Conservation (phyloP, 2,329 filamentous ascomycete genomes). For the Beauveria scarabaeidicola region DNA sequence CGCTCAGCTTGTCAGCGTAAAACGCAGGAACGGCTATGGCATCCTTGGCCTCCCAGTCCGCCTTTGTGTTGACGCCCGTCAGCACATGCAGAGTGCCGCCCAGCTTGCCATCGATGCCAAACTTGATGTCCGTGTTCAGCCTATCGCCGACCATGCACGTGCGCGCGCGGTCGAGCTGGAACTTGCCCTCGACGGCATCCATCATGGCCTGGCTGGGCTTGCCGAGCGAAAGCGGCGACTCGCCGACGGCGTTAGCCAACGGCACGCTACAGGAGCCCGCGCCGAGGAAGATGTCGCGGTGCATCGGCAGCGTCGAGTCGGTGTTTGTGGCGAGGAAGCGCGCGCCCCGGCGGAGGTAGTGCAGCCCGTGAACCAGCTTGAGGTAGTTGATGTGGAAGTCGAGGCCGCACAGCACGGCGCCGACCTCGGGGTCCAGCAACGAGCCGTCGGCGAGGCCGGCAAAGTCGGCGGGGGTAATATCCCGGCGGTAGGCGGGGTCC, state of each 20-base stretch:
- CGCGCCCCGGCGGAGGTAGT: constrained; percentile 77
- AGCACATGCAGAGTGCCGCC: constrained; percentile 87
- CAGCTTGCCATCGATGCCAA: constrained; percentile 82
- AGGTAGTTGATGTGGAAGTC: constrained; percentile 96
- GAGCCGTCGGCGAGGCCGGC: constrained; percentile 65
- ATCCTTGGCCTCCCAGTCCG: constrained; percentile 66
- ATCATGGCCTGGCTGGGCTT: constrained; percentile 99
- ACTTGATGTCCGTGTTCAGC: constrained; percentile 90
- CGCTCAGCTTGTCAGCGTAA: constrained; percentile 78
- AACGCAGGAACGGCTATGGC: constrained; percentile 65
- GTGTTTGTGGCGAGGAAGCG: constrained; percentile 88
- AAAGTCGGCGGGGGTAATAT: constrained; percentile 76
- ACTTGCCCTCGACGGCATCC: constrained; percentile 96
- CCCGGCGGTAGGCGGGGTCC: constrained; percentile 66
- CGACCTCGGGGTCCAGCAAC: constrained; percentile 77
- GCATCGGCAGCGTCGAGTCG: constrained; percentile 80
- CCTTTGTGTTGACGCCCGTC: constrained; percentile 81
- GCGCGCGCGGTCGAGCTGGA: constrained; percentile 71
- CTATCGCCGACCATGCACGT: constrained; percentile 96
- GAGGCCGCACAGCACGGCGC: constrained; percentile 78
- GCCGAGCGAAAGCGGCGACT: constrained; percentile 69
- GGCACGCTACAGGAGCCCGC: constrained; percentile 77
- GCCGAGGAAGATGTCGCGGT: constrained; percentile 78
- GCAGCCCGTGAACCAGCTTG: constrained; percentile 75
- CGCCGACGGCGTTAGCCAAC: constrained; percentile 60